These are phyloP conservation scores for grape (Vitis vinifera) DNA, from an alignment of 164 flowering plant genomes.

Conservation along the genomic window ASM3070453v1 NC_081806.1:8631001-8631500, in stretches of 20 bases:
- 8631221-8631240: slow-evolving; percentile 16
- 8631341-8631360: background rate
- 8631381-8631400: too few relatives aligned
- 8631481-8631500: slow-evolving; percentile 22
- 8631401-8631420: too few relatives aligned
- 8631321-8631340: background rate
- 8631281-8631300: slow-evolving; percentile 13
- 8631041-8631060: slow-evolving; percentile 79
- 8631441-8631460: background rate
- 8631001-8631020: slow-evolving; percentile 89
- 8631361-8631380: too few relatives aligned
- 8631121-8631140: slow-evolving; percentile 78
- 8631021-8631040: slow-evolving; percentile 72
- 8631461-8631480: slow-evolving; percentile 1
- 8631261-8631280: slow-evolving; percentile 1
- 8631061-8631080: slow-evolving; percentile 73
- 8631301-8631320: background rate
- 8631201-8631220: slow-evolving; percentile 29
- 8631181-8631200: slow-evolving; percentile 71
- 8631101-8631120: slow-evolving; percentile 85
- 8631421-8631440: slow-evolving; percentile 7
- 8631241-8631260: background rate
- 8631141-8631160: slow-evolving; percentile 53
- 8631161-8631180: slow-evolving; percentile 64
- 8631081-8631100: slow-evolving; percentile 91